Conservation (phyloP, 2,329 filamentous ascomycete species). For the Trematosphaeria pertusa region DNA sequence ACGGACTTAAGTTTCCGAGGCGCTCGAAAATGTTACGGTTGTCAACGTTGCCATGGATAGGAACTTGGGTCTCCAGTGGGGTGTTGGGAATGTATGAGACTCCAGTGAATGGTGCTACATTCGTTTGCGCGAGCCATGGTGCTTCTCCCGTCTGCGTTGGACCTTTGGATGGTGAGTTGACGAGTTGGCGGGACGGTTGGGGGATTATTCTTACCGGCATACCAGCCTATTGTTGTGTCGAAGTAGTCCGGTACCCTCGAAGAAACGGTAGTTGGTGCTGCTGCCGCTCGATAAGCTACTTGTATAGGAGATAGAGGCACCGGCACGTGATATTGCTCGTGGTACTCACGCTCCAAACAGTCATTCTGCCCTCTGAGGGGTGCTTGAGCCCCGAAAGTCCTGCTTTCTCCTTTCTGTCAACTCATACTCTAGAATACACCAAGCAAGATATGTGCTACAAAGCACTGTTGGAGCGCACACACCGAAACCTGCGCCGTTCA, state of each 20-base stretch:
- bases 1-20: slow-evolving; percentile 74
- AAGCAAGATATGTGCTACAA: too few relatives aligned
- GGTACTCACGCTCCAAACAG: slow-evolving; percentile 29
- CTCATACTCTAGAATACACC: neutral
- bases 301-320: neutral
- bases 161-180: slow-evolving; percentile 48
- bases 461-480: too few relatives aligned
- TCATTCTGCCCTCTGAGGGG: slow-evolving; percentile 23
- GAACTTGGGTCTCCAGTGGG: slow-evolving; percentile 74
- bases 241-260: slow-evolving; percentile 41
- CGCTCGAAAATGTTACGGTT: slow-evolving; percentile 73
- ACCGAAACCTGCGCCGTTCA: slow-evolving; percentile 6
- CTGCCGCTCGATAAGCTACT: slow-evolving; percentile 15
- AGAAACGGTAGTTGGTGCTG: slow-evolving; percentile 27
- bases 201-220: slow-evolving; percentile 27
- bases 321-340: neutral
- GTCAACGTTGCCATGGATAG: slow-evolving; percentile 65
- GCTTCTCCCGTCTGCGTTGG: slow-evolving; percentile 74
- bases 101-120: slow-evolving; percentile 66
- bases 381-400: slow-evolving; percentile 14
- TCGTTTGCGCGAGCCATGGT: slow-evolving; percentile 75
- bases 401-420: neutral
- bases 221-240: slow-evolving; percentile 39
- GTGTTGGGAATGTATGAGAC: slow-evolving; percentile 71
- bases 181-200: neutral